A percentile compares a stretch with the other conserved stretches of the same genome.
Conservation (phyloP, 495 filamentous ascomycete genomes). For the Hypoxylon cercidicola region DNA sequence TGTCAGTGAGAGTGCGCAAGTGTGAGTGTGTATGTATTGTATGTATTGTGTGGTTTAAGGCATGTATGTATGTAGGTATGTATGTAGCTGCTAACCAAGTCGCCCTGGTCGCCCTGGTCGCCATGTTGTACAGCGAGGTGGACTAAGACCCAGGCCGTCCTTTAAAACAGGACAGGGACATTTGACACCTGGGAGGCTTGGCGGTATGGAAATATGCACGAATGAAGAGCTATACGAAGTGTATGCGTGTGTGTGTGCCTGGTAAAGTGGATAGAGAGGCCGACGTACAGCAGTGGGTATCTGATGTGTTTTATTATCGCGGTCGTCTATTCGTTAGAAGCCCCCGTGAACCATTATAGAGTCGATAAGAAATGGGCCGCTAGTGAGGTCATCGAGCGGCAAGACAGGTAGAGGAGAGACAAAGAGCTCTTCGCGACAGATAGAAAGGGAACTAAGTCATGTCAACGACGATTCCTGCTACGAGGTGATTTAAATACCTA, state of each 20-base stretch:
- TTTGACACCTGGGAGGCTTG: constrained; percentile 41
- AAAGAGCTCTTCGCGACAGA: no score
- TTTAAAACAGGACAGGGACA: constrained; percentile 31
- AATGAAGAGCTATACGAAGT: constrained; percentile 46
- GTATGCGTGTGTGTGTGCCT: constrained; percentile 44
- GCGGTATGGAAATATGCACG: constrained; percentile 44
- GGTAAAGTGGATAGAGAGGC: constrained; percentile 48
- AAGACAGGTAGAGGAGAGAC: background rate
- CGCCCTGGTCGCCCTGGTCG: no score
- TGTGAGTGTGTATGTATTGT: constrained; percentile 13
- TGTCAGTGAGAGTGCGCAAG: background rate
- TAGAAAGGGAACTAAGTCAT: no score
- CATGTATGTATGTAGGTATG: constrained; percentile 1
- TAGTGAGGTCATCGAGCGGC: constrained; percentile 43
- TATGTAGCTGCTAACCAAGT: constrained; percentile 4
- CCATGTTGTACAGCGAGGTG: constrained; percentile 1
- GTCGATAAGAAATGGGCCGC: constrained; percentile 30
- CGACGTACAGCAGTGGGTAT: constrained; percentile 40
- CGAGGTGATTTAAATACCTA: no score
- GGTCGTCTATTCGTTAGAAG: constrained; percentile 30
- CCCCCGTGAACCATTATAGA: constrained; percentile 17
- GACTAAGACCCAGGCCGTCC: background rate
- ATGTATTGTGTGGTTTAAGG: background rate
- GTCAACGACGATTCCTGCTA: no score
- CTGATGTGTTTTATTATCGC: constrained; percentile 39